Percentiles rank a stretch among this genome's conserved stretches.
Evolutionary conservation across 495 filamentous ascomycete genomes (phyloP).

Genomic region (Lepidopterella palustris): DNA sequence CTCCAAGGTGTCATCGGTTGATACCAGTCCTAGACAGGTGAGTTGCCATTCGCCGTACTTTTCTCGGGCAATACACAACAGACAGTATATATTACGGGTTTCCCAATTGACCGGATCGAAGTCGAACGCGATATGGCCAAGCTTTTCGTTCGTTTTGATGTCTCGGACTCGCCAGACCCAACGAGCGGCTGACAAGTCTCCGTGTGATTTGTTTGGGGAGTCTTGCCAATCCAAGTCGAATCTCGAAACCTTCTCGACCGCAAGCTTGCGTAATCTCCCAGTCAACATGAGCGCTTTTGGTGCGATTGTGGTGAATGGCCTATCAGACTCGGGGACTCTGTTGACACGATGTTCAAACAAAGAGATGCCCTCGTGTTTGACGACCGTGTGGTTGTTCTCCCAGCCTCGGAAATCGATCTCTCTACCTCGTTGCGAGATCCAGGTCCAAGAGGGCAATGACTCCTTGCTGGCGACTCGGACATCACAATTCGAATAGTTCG

Average conservation of each 20-base stretch:
- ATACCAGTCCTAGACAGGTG: neutral
- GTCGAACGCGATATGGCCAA: neutral
- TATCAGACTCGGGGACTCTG: neutral
- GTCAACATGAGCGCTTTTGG: neutral
- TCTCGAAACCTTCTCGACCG: neutral
- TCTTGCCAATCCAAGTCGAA: too few species aligned
- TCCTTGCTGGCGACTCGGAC: neutral
- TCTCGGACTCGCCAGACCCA: neutral
- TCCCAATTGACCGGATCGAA: neutral
- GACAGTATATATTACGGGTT: neutral
- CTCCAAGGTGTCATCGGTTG: neutral
- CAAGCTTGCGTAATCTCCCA: neutral
- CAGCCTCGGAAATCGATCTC: neutral
- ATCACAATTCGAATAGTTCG: neutral
- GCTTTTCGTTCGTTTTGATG: neutral
- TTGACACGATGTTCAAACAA: too few species aligned
- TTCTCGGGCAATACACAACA: neutral
- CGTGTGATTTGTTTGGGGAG: neutral
- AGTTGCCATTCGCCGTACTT: neutral
- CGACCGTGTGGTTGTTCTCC: neutral
- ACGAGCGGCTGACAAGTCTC: neutral
- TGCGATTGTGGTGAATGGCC: neutral
- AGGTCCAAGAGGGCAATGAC: neutral
- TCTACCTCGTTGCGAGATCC: neutral
- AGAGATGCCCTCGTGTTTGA: neutral